phyloP scores from a whole-genome alignment of 805 yeast species.

The Scheffersomyces stipitis region DNA sequence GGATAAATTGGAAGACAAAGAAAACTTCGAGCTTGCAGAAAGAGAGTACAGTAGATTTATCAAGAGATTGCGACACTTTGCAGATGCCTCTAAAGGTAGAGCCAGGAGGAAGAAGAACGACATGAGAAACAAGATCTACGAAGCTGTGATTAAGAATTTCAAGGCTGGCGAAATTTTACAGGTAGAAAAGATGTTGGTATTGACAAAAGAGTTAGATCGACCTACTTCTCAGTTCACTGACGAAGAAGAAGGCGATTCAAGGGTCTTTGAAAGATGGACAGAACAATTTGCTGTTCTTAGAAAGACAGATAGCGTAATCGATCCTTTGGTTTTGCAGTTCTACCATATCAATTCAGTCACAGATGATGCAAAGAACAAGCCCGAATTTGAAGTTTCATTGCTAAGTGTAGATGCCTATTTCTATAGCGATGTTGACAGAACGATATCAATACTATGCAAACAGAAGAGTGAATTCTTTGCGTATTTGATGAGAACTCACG shows the following conservation, averaged over 20 bases:
- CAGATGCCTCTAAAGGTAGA: constrained; percentile 22
- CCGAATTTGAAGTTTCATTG: constrained; percentile 21
- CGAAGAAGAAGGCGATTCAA: constrained; percentile 49
- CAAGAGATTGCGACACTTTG: constrained; percentile 22
- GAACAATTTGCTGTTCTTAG: constrained; percentile 76
- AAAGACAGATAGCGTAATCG: constrained; percentile 49
- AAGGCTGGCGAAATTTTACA: constrained; percentile 63
- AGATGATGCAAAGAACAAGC: constrained; percentile 16
- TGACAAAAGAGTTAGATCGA: constrained; percentile 45
- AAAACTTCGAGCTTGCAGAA: constrained; percentile 9
- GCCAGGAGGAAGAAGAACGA: constrained; percentile 16
- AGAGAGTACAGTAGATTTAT: constrained; percentile 14
- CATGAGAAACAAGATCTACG: constrained; percentile 18
- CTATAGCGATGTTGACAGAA: constrained; percentile 68
- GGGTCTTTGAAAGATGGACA: constrained; percentile 71
- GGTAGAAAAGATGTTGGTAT: constrained; percentile 67
- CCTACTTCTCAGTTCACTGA: constrained; percentile 41
- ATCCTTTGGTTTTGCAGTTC: constrained; percentile 65
- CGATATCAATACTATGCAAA: constrained; percentile 52
- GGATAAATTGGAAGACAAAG: constrained; percentile 12
- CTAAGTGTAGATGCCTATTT: constrained; percentile 40
- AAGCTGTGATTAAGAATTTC: constrained; percentile 28
- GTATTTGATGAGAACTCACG: constrained; percentile 57
- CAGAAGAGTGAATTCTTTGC: constrained; percentile 25
- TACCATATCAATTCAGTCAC: constrained; percentile 47